These are phyloP conservation scores for Pelargonium cotyledonis DNA, from an alignment of 441 rosid genomes.

Conservation along the genomic window DNA sequence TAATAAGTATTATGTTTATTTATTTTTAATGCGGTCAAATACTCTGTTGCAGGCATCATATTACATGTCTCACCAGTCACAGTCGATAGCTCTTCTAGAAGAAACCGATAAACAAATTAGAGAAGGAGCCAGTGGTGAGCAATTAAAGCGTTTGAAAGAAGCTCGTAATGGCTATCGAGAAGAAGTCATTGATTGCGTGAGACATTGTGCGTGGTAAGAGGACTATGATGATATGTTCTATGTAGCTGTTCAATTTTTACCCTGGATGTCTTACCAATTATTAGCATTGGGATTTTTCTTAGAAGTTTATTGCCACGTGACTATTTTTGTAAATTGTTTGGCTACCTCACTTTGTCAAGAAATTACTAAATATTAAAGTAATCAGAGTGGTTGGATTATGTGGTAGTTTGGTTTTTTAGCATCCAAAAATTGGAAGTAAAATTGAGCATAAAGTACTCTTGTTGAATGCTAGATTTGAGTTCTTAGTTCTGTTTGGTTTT, in stretches of 20 bases:
- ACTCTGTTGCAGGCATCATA: slow-evolving; percentile 66
- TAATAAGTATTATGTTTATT: background rate
- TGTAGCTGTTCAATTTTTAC: background rate
- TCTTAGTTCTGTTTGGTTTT: slow-evolving; percentile 19
- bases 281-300: background rate
- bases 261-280: background rate
- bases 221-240: slow-evolving; percentile 12
- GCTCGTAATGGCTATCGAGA: slow-evolving; percentile 78
- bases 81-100: slow-evolving; percentile 70
- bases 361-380: background rate
- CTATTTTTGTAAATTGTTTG: slow-evolving; percentile 5
- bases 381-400: background rate
- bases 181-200: slow-evolving; percentile 77
- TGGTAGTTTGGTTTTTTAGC: background rate
- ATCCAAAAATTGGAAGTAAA: background rate
- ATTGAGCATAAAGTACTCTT: background rate
- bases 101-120: slow-evolving; percentile 92
- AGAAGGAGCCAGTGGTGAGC: slow-evolving; percentile 61
- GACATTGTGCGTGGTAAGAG: slow-evolving; percentile 86
- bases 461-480: slow-evolving; percentile 16
- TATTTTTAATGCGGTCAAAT: slow-evolving; percentile 10
- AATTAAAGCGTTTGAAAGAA: slow-evolving; percentile 81
- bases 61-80: slow-evolving; percentile 81
- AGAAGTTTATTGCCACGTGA: background rate
- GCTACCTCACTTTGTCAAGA: background rate